Conservation (phyloP, 1,139 yeast genomes). For the Geotrichum fermentans region DNA sequence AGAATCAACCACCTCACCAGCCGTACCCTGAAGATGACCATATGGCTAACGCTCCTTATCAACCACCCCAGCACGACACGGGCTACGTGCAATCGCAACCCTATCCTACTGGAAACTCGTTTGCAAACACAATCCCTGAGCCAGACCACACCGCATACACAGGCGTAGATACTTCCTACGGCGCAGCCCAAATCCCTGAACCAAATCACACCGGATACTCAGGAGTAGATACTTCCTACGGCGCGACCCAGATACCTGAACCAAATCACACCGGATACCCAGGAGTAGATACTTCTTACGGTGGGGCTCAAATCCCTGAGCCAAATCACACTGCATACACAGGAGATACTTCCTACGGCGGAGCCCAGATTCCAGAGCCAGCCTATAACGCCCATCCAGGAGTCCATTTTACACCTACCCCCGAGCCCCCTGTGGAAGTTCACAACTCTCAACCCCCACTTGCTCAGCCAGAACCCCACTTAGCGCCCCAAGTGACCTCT, state of each 20-base stretch:
- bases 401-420: background rate
- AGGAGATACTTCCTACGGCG: background rate
- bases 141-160: background rate
- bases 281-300: background rate
- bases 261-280: background rate
- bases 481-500: constrained; percentile 1
- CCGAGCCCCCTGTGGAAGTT: background rate
- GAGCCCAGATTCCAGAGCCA: no score
- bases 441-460: constrained; percentile 3
- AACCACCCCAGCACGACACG: background rate
- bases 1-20: background rate
- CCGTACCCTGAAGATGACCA: background rate
- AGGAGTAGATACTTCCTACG: background rate
- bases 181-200: background rate
- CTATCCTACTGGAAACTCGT: background rate
- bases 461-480: constrained; percentile 10
- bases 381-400: no score
- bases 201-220: background rate
- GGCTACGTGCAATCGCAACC: background rate
- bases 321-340: background rate
- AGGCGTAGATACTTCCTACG: background rate
- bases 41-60: no score
- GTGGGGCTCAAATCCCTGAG: background rate
- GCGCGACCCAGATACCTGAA: background rate
- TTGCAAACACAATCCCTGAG: background rate